phyloP scores from a whole-genome alignment of 2,329 filamentous ascomycete genomes.

The Fusarium sp. region DNA sequence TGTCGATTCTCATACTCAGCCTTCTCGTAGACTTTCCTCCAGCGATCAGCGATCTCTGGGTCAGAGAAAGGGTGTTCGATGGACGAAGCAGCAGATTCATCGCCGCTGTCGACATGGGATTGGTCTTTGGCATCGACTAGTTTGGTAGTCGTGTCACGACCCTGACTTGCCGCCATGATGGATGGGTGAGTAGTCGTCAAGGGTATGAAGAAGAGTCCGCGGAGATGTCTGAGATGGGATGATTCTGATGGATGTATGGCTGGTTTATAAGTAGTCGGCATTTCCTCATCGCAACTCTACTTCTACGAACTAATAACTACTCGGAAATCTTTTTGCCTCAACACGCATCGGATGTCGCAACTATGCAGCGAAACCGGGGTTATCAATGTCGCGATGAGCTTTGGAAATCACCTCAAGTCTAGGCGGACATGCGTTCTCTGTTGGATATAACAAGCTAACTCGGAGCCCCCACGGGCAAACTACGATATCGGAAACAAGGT shows the following conservation, averaged over 20 bases:
- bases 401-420: slow-evolving; percentile 42
- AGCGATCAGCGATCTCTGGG: slow-evolving; percentile 63
- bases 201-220: slow-evolving; percentile 8
- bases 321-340: neutral
- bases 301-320: neutral
- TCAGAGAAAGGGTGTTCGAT: slow-evolving; percentile 62
- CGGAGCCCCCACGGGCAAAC: slow-evolving; percentile 1
- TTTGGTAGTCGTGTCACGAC: slow-evolving; percentile 24
- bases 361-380: slow-evolving; percentile 5
- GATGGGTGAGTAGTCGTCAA: neutral
- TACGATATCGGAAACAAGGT: neutral
- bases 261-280: slow-evolving; percentile 40
- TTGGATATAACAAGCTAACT: neutral
- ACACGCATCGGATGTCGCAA: neutral
- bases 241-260: slow-evolving; percentile 24
- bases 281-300: neutral
- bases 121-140: slow-evolving; percentile 25
- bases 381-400: slow-evolving; percentile 43
- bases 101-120: slow-evolving; percentile 37
- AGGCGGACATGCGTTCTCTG: slow-evolving; percentile 8
- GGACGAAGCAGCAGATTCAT: slow-evolving; percentile 36
- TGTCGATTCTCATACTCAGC: slow-evolving; percentile 70
- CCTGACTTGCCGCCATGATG: slow-evolving; percentile 31
- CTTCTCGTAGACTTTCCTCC: slow-evolving; percentile 65
- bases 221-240: slow-evolving; percentile 27